phyloP scores from a whole-genome alignment of 106 monocot genomes.

The Platanthera zijinensis region DNA sequence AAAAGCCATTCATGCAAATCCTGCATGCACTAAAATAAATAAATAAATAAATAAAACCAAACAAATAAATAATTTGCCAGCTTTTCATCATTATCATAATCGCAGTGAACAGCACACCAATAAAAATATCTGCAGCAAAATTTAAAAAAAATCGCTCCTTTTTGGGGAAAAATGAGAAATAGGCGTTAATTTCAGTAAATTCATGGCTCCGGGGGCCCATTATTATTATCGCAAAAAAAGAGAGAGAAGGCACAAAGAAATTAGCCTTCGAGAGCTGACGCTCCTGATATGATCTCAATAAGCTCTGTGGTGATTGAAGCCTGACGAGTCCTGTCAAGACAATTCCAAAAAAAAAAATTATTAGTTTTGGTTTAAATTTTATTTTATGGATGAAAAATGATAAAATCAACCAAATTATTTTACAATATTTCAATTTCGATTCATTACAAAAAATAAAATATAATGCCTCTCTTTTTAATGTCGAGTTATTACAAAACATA shows the following conservation, averaged over 20 bases:
- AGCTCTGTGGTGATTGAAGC: conserved; percentile 95
- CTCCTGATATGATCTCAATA: conserved; percentile 94
- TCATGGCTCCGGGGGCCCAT: background rate
- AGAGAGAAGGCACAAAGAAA: background rate
- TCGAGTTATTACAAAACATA: no score
- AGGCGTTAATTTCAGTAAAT: background rate
- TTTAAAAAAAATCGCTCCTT: background rate
- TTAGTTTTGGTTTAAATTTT: no score
- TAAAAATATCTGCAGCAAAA: background rate
- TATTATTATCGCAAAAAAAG: background rate
- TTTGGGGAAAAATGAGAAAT: no score
- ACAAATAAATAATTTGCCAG: background rate
- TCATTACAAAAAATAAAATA: no score
- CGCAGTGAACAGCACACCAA: background rate
- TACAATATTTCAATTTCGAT: no score
- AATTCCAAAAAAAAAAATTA: no score
- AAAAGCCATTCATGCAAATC: no score
- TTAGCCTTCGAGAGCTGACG: conserved; percentile 80
- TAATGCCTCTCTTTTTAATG: no score
- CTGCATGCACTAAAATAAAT: background rate
- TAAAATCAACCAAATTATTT: no score
- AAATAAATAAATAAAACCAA: background rate
- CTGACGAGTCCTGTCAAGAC: conserved; percentile 77
- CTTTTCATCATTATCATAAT: background rate
- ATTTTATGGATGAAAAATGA: no score